A percentile compares a stretch with the other conserved stretches of the same genome.
phyloP scores from a whole-genome alignment of 805 yeast genomes.

The Lachancea dasiensis region DNA sequence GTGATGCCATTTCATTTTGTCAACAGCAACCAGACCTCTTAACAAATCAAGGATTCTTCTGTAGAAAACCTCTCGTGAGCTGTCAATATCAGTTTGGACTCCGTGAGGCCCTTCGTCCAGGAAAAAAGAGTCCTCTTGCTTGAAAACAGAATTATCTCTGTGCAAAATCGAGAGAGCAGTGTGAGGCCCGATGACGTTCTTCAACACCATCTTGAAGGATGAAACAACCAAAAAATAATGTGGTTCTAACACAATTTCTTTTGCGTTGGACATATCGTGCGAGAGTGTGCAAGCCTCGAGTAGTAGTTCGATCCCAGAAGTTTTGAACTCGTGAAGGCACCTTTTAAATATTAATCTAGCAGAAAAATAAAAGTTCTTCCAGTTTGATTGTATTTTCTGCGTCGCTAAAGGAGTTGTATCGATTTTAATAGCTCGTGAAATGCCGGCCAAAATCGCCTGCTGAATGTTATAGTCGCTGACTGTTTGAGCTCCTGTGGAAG shows the following conservation, averaged over 20 bases:
- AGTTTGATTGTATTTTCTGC: constrained; percentile 37
- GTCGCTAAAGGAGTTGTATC: constrained; percentile 3
- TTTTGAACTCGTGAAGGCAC: constrained; percentile 18
- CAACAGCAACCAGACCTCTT: constrained; percentile 45
- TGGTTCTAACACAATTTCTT: constrained; percentile 68
- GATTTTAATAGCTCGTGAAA: constrained; percentile 19
- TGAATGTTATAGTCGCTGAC: constrained; percentile 29
- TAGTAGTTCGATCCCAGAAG: constrained; percentile 37
- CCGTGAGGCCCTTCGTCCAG: constrained; percentile 14
- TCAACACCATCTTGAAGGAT: constrained; percentile 49
- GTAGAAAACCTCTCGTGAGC: constrained; percentile 35
- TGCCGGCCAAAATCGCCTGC: constrained; percentile 26
- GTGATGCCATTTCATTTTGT: constrained; percentile 90
- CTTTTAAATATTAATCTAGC: constrained; percentile 56
- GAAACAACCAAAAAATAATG: constrained; percentile 60
- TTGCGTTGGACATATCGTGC: constrained; percentile 28
- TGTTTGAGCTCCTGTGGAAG: constrained; percentile 8
- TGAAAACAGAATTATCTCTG: constrained; percentile 32
- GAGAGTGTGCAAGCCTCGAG: constrained; percentile 43
- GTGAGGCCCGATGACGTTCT: constrained; percentile 30
- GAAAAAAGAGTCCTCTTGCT: constrained; percentile 22
- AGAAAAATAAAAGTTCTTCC: constrained; percentile 55
- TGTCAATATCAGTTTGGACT: constrained; percentile 12
- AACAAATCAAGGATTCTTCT: constrained; percentile 41
- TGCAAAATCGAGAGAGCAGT: constrained; percentile 38